phyloP scores from a whole-genome alignment of 2,329 filamentous ascomycete genomes.

The Phoma herbarum region DNA sequence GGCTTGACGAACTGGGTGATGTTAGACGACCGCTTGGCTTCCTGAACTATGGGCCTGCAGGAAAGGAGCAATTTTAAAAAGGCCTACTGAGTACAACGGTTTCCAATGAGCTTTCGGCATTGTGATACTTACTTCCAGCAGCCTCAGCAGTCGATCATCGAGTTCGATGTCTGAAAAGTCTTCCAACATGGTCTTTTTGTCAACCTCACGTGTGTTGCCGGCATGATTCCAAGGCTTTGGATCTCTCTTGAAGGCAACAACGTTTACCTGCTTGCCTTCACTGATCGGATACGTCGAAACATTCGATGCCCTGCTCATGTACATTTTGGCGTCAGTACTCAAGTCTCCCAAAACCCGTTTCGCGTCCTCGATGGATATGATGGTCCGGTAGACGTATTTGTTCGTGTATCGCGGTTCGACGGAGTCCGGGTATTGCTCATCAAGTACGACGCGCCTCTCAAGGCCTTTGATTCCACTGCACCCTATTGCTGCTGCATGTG shows the following conservation, averaged over 20 bases:
- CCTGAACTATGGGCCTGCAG: not conserved
- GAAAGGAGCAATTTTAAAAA: no score
- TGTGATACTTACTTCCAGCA: constrained; percentile 16
- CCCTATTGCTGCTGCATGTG: constrained; percentile 54
- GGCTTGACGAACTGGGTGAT: constrained; percentile 19
- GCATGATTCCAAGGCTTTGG: constrained; percentile 20
- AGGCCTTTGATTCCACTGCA: constrained; percentile 58
- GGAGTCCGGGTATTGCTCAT: constrained; percentile 21
- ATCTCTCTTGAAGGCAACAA: constrained; percentile 36
- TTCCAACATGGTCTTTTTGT: constrained; percentile 27
- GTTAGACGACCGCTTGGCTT: not conserved
- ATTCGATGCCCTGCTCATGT: constrained; percentile 27
- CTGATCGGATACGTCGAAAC: constrained; percentile 34
- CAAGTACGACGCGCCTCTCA: constrained; percentile 29
- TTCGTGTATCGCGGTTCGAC: constrained; percentile 37
- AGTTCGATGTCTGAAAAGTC: constrained; percentile 25
- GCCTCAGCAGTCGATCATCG: constrained; percentile 23
- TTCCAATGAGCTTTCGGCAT: no score
- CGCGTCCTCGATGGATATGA: constrained; percentile 50
- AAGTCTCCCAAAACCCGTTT: constrained; percentile 46
- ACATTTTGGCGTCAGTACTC: constrained; percentile 42
- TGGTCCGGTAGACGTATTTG: constrained; percentile 38
- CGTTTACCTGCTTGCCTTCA: constrained; percentile 28
- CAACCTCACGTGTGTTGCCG: constrained; percentile 25
- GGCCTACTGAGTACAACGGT: not conserved